A percentile compares a stretch with the other conserved stretches of the same genome.
These are phyloP conservation scores for Aspergillus sp. DNA, from an alignment of 2,329 filamentous ascomycete genomes.

Conservation along the genomic window DNA sequence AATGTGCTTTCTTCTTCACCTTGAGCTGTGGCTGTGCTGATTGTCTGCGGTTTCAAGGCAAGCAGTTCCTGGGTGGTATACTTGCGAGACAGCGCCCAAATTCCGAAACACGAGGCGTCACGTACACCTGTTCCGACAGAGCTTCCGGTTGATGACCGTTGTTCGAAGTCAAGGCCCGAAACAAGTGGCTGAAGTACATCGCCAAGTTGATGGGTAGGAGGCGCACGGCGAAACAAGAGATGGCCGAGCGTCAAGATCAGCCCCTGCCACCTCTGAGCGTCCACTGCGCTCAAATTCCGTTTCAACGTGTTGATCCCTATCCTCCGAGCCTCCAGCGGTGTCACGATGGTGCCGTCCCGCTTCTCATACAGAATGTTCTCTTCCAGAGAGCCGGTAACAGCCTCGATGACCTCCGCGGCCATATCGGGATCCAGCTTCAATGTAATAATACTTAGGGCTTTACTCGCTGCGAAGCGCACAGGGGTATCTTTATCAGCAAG, in stretches of 20 bases:
- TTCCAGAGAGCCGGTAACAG: conserved; percentile 69
- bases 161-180: conserved; percentile 82
- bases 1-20: conserved; percentile 53
- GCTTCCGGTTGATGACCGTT: conserved; percentile 79
- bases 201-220: conserved; percentile 68
- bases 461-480: conserved; percentile 86
- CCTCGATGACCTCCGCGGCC: conserved; percentile 84
- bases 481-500: conserved; percentile 88
- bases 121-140: conserved; percentile 87
- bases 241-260: conserved; percentile 85
- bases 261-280: conserved; percentile 88
- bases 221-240: conserved; percentile 79
- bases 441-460: conserved; percentile 84
- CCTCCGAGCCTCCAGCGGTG: conserved; percentile 35
- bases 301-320: conserved; percentile 44
- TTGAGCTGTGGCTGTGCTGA: conserved; percentile 33
- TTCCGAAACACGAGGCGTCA: conserved; percentile 93
- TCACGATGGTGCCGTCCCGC: conserved; percentile 43
- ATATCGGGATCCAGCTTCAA: conserved; percentile 77
- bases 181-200: conserved; percentile 76
- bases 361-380: conserved; percentile 63
- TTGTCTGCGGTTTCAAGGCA: conserved; percentile 52
- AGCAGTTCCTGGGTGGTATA: conserved; percentile 80
- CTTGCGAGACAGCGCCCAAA: conserved; percentile 87
- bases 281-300: conserved; percentile 70